Evolutionary conservation across 2,329 filamentous ascomycete genomes (phyloP).

Genomic region (Talaromyces sp.): DNA sequence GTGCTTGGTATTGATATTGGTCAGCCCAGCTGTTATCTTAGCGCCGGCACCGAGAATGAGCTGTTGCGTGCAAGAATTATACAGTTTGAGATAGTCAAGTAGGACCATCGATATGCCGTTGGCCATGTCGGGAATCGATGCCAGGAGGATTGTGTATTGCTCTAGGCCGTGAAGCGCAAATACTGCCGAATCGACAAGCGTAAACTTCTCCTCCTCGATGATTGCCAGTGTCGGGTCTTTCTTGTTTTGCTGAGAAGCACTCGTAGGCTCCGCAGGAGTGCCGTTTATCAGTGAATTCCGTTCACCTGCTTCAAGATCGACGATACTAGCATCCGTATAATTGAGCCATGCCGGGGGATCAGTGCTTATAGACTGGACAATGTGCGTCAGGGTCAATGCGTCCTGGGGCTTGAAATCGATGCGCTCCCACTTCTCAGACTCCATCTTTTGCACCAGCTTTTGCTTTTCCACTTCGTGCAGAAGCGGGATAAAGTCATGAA

Average conservation of each 20-base stretch:
- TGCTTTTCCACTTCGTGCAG: slow-evolving; percentile 57
- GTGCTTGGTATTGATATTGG: slow-evolving; percentile 94
- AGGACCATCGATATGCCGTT: slow-evolving; percentile 74
- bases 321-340: slow-evolving; percentile 18
- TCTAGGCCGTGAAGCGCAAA: slow-evolving; percentile 76
- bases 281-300: slow-evolving; percentile 57
- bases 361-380: slow-evolving; percentile 56
- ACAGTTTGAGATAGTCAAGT: slow-evolving; percentile 81
- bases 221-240: neutral
- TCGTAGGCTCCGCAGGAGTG: neutral
- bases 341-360: slow-evolving; percentile 57
- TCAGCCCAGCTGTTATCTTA: slow-evolving; percentile 80
- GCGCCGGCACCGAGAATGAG: slow-evolving; percentile 93
- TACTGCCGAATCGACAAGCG: slow-evolving; percentile 78
- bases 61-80: slow-evolving; percentile 91
- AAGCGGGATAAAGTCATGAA: slow-evolving; percentile 58
- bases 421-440: slow-evolving; percentile 62
- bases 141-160: slow-evolving; percentile 77
- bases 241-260: slow-evolving; percentile 10
- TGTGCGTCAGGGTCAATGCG: slow-evolving; percentile 45
- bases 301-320: slow-evolving; percentile 50
- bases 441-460: slow-evolving; percentile 55
- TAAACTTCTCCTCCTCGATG: slow-evolving; percentile 77
- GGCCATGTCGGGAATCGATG: slow-evolving; percentile 83
- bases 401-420: slow-evolving; percentile 58